Conservation (phyloP, 805 yeast genomes). For the Barnettozyma botsteinii region DNA sequence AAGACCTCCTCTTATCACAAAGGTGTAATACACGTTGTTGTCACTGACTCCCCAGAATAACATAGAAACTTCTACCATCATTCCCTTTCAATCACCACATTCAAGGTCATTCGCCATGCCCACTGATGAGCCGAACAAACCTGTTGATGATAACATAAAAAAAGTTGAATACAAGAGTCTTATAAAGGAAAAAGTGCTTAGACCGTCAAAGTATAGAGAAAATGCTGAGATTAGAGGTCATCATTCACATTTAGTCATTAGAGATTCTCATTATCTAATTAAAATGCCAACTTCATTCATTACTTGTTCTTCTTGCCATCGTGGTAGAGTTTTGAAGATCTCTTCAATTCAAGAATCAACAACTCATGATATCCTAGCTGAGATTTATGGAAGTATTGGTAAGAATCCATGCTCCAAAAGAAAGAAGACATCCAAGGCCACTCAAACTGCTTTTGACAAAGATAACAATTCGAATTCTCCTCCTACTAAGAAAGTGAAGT, state of each 20-base stretch:
- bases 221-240: conserved; percentile 16
- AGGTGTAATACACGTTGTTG: no score
- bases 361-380: conserved; percentile 19
- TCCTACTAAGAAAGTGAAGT: background rate
- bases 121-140: background rate
- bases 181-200: conserved; percentile 23
- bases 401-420: conserved; percentile 23
- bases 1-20: no score
- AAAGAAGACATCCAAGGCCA: conserved; percentile 18
- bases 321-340: conserved; percentile 25
- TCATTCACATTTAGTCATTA: conserved; percentile 25
- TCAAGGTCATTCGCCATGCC: no score
- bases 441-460: conserved; percentile 8
- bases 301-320: conserved; percentile 25
- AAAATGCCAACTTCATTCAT: conserved; percentile 24
- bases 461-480: background rate
- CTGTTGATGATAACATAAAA: conserved; percentile 14
- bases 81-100: no score
- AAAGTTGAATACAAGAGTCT: conserved; percentile 22
- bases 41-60: no score
- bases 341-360: conserved; percentile 17
- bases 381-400: conserved; percentile 20
- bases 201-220: conserved; percentile 21
- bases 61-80: no score
- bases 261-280: conserved; percentile 25